Evolutionary conservation across 169 alveolate genomes (phyloP).

Genomic region (Perkinsus olseni): DNA sequence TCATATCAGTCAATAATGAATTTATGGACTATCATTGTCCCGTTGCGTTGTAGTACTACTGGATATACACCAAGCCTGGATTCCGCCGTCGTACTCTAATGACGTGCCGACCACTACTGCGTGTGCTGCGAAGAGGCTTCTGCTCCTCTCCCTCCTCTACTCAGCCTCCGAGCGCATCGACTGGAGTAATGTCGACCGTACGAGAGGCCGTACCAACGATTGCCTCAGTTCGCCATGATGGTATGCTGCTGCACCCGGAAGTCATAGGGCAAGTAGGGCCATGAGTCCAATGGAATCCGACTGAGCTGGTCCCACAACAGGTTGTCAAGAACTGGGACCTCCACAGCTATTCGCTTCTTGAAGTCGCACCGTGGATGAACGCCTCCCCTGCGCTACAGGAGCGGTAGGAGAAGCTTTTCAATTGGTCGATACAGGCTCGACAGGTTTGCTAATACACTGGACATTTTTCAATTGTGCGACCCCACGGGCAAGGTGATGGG

Average conservation of each 20-base stretch:
- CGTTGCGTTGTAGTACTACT: too few relatives aligned
- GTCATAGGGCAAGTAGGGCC: background rate
- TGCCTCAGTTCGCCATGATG: background rate
- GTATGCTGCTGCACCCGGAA: background rate
- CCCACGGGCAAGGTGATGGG: background rate
- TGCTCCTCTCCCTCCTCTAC: background rate
- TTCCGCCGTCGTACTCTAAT: background rate
- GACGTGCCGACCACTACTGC: background rate
- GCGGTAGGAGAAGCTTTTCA: too few relatives aligned
- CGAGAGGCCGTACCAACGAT: background rate
- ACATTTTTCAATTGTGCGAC: background rate
- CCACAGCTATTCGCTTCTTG: background rate
- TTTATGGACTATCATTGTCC: too few relatives aligned
- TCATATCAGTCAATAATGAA: too few relatives aligned
- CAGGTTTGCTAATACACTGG: background rate
- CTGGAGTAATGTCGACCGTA: background rate
- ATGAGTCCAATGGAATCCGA: too few relatives aligned
- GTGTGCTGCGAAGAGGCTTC: background rate
- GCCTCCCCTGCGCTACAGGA: background rate
- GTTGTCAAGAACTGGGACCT: background rate
- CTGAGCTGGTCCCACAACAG: too few relatives aligned
- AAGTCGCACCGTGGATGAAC: background rate
- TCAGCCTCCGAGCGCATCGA: background rate
- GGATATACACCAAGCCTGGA: too few relatives aligned
- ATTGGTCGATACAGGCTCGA: too few relatives aligned